Evolutionary conservation across 371 early-diverging fungal species (phyloP).

Genomic region (Mortierella sp.): DNA sequence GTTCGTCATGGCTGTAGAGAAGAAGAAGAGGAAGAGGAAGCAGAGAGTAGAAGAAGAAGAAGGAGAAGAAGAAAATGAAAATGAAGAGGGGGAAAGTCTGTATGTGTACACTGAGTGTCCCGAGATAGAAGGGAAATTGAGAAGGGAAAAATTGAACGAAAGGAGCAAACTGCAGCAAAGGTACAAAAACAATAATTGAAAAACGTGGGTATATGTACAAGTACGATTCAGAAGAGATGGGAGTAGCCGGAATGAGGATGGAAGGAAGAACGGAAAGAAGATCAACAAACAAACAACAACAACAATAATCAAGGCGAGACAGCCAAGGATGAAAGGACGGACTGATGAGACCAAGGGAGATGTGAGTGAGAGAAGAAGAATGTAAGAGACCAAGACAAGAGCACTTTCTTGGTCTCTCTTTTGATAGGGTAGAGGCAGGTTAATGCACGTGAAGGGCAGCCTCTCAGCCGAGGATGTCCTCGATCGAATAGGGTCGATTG

Average conservation of each 20-base stretch:
- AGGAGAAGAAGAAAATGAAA: background rate
- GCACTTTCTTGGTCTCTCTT: constrained; percentile 7
- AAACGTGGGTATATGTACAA: background rate
- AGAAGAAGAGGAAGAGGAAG: background rate
- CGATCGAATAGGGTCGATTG: background rate
- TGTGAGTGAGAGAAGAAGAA: background rate
- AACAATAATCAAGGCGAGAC: background rate
- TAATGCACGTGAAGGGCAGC: constrained; percentile 2
- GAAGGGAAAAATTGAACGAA: background rate
- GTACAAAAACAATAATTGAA: background rate
- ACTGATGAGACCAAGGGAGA: background rate
- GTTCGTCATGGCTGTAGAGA: constrained; percentile 25
- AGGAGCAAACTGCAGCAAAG: background rate
- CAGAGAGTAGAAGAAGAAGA: background rate
- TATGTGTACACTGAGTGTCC: background rate
- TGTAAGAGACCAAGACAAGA: background rate
- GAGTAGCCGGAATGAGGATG: background rate
- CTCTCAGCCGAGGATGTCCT: background rate
- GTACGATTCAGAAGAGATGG: background rate
- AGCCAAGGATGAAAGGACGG: background rate
- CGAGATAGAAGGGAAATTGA: background rate
- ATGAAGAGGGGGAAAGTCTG: no score
- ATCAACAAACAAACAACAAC: background rate
- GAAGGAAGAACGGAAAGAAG: background rate
- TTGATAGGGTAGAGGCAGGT: background rate